Evolutionary conservation across 345 rosid species (phyloP).

Genomic region (Rhizophora mangle): DNA sequence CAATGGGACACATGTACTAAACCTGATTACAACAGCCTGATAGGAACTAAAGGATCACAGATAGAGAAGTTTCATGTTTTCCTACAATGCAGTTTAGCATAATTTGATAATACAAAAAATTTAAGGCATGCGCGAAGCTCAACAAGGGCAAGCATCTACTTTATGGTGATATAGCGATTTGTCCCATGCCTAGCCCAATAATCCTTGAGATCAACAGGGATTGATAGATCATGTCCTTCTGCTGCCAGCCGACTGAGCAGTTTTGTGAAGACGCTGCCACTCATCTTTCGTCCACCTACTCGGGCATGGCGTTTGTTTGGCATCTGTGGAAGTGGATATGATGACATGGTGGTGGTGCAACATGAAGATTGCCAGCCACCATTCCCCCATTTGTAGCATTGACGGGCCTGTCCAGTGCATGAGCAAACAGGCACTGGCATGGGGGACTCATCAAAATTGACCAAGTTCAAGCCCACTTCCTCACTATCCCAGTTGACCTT

Average conservation of each 20-base stretch:
- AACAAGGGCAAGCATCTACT: slow-evolving; percentile 38
- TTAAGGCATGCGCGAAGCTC: slow-evolving; percentile 2
- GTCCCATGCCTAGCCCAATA: slow-evolving; percentile 97
- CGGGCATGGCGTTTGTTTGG: slow-evolving; percentile 88
- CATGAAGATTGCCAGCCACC: slow-evolving; percentile 99
- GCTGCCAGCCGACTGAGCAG: slow-evolving; percentile 73
- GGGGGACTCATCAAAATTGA: slow-evolving; percentile 55
- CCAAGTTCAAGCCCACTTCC: slow-evolving; percentile 57
- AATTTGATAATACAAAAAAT: slow-evolving; percentile 7
- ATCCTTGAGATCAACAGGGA: slow-evolving; percentile 74
- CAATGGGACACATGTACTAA: slow-evolving; percentile 12
- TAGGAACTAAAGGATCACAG: slow-evolving; percentile 11
- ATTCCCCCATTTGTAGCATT: slow-evolving; percentile 95
- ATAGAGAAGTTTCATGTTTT: slow-evolving; percentile 20
- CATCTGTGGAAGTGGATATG: slow-evolving; percentile 80
- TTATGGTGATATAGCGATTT: slow-evolving; percentile 90
- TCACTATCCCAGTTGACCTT: slow-evolving; percentile 64
- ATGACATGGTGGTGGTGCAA: slow-evolving; percentile 80
- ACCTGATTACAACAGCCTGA: slow-evolving; percentile 12
- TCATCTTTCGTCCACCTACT: slow-evolving; percentile 93
- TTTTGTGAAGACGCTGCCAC: slow-evolving; percentile 70
- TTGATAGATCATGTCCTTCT: slow-evolving; percentile 58
- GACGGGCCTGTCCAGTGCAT: slow-evolving; percentile 76
- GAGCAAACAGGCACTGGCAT: slow-evolving; percentile 87
- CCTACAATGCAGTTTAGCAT: slow-evolving; percentile 18